These are phyloP conservation scores for Calcarisporium arbuscula DNA, from an alignment of 2,329 filamentous ascomycete species.

Conservation along the genomic window DNA sequence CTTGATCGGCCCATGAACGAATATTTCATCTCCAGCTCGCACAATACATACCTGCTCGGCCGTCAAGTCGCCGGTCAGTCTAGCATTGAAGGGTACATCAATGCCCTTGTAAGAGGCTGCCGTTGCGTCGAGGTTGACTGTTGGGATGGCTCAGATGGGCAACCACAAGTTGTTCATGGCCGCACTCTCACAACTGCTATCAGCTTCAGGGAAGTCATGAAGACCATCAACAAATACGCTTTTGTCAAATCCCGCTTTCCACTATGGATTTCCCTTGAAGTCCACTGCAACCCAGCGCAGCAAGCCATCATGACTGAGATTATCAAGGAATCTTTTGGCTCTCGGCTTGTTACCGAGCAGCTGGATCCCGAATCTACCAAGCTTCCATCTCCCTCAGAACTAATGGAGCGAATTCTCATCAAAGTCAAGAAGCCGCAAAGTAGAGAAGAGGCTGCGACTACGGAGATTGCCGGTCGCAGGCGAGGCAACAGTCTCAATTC, in stretches of 20 bases:
- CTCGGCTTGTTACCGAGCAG: constrained; percentile 71
- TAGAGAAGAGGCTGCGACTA: constrained; percentile 30
- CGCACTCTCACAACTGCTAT: constrained; percentile 84
- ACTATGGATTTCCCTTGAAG: constrained; percentile 89
- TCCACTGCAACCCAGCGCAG: constrained; percentile 80
- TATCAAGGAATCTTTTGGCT: constrained; percentile 77
- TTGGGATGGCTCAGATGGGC: constrained; percentile 87
- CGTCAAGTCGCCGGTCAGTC: constrained; percentile 85
- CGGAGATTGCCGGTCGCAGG: constrained; percentile 37
- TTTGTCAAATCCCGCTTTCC: constrained; percentile 84
- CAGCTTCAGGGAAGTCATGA: constrained; percentile 85
- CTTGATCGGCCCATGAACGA: constrained; percentile 87
- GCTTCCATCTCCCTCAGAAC: constrained; percentile 78
- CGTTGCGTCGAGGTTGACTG: constrained; percentile 97
- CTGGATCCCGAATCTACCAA: constrained; percentile 60
- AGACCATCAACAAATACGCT: constrained; percentile 89
- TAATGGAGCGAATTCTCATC: constrained; percentile 78
- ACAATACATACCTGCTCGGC: constrained; percentile 94
- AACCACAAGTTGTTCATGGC: constrained; percentile 87
- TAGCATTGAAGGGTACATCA: constrained; percentile 92
- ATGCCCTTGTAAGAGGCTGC: constrained; percentile 79
- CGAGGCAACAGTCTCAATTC: constrained; percentile 72
- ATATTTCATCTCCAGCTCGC: constrained; percentile 96
- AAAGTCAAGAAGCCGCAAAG: constrained; percentile 78
- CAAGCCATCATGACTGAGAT: constrained; percentile 84